Base-by-base conservation (phyloP, 495 filamentous ascomycete species). In the Trichodelitschia bisporula region DNA sequence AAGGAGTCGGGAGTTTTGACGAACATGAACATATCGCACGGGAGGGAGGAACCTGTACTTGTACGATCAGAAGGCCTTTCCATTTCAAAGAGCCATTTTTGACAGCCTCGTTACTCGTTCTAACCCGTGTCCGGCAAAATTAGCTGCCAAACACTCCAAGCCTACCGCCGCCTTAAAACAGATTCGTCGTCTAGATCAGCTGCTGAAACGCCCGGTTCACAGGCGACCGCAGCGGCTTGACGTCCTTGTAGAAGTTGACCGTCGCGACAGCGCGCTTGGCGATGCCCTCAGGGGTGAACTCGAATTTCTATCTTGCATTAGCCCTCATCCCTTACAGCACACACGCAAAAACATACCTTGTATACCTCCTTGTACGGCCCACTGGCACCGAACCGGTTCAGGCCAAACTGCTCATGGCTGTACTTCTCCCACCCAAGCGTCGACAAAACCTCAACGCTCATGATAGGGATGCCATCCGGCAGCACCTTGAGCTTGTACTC, bases 291-390 rank as follows among this genome's bases (percentile, higher is more conserved):
- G 89, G 73, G 18, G 82, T 95, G 64, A 97, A 91, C 55, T 93
- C 89, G 62, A 97, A 97, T 66, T 91, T 95, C 75, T 90, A 38
- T 2, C 37, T 5, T 15, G 18, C 14, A 10, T 17, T n/a, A 36
- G 15, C 29, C 4, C 3, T 29, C 25, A 19, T 6, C 4, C 21
- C 15, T 6, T 12, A 2, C 2, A 24, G 14, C 13, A 33, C 15
- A 12, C 2, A 24, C 5, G 25, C 11, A 12, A 19, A 33, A 36
- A 46, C 68, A 55, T 68, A 75, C 79, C 63, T 72, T 73, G 59
- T 97, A 97, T 31, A 97, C 82, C 45, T 95, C 69, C 71, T 90
- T 89, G 61, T 95, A 97, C 37, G 86, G 69, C 40, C 83, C 86
- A 31, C 74, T 83, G 41, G 82, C 83, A 66, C 86, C 86, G 54